Percentiles rank a stretch among this genome's conserved stretches.
Evolutionary conservation across 148 eudicot species (phyloP).

Genomic region (Selenicereus undatus): DNA sequence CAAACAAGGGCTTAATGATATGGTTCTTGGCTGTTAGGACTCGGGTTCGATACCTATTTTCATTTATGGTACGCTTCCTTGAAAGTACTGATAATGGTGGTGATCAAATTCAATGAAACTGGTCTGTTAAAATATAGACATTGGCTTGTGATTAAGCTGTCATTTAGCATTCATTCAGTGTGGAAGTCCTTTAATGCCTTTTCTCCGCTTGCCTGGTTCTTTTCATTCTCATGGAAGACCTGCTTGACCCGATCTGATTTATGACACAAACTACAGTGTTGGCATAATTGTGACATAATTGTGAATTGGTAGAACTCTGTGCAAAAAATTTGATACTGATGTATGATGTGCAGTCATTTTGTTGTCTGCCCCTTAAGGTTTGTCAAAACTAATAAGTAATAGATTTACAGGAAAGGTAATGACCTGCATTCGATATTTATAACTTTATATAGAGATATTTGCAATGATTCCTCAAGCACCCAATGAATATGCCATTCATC

Average conservation of each 20-base stretch:
- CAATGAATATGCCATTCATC: neutral
- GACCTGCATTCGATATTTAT: neutral
- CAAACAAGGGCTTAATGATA: neutral
- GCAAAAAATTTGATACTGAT: neutral
- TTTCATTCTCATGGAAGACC: neutral
- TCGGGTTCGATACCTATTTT: neutral
- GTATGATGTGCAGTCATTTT: neutral
- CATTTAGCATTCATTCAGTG: neutral
- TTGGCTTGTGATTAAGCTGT: neutral
- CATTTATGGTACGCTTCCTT: neutral
- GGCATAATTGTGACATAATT: neutral
- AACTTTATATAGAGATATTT: neutral
- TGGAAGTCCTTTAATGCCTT: neutral
- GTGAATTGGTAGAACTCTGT: neutral
- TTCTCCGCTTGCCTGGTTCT: neutral
- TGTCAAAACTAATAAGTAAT: neutral
- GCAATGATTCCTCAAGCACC: neutral
- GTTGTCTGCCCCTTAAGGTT: neutral
- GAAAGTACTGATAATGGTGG: neutral
- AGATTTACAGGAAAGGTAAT: neutral
- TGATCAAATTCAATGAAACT: neutral
- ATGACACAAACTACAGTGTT: neutral
- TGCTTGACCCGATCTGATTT: neutral
- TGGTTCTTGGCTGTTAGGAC: neutral
- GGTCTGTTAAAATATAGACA: neutral